phyloP scores from a whole-genome alignment of 2,329 filamentous ascomycete species.

The Nemania sp. region DNA sequence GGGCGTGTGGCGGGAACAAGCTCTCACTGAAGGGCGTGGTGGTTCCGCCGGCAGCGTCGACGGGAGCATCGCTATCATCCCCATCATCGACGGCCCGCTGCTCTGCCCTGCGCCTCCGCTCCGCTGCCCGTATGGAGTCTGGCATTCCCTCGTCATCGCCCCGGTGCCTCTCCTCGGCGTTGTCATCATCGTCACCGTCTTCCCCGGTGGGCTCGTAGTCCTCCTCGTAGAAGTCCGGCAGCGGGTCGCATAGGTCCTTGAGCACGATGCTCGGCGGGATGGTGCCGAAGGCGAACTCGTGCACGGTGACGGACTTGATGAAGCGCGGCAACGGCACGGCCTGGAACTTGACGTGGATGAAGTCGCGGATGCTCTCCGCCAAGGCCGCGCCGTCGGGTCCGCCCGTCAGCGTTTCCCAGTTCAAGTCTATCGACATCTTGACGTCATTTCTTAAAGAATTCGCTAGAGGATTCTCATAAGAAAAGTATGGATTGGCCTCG shows the following conservation, averaged over 20 bases:
- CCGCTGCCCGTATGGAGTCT: conserved; percentile 42
- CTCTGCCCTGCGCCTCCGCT: conserved; percentile 43
- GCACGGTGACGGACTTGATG: conserved; percentile 93
- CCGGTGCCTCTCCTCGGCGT: conserved; percentile 48
- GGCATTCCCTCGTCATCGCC: conserved; percentile 41
- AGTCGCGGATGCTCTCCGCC: conserved; percentile 84
- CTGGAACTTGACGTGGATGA: conserved; percentile 96
- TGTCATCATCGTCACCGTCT: conserved; percentile 57
- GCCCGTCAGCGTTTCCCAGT: conserved; percentile 90
- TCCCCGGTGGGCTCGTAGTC: conserved; percentile 67
- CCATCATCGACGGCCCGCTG: conserved; percentile 37
- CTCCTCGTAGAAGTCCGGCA: conserved; percentile 95
- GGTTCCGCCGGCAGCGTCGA: conserved; percentile 25
- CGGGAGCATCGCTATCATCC: conserved; percentile 18
- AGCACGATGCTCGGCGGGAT: conserved; percentile 85
- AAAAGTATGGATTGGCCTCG: background rate
- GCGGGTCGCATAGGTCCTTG: conserved; percentile 94
- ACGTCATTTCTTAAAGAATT: conserved; percentile 1
- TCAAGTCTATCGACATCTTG: conserved; percentile 93
- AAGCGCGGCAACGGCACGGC: conserved; percentile 88
- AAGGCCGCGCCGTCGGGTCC: conserved; percentile 85
- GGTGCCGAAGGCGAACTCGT: conserved; percentile 89
- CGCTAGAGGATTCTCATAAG: background rate
- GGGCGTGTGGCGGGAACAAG: conserved; percentile 47
- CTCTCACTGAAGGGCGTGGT: conserved; percentile 32